A percentile compares a stretch with the other conserved stretches of the same genome.
Evolutionary conservation across 768 basidiomycete genomes (phyloP).

Genomic region (Boletus reticulatus): DNA sequence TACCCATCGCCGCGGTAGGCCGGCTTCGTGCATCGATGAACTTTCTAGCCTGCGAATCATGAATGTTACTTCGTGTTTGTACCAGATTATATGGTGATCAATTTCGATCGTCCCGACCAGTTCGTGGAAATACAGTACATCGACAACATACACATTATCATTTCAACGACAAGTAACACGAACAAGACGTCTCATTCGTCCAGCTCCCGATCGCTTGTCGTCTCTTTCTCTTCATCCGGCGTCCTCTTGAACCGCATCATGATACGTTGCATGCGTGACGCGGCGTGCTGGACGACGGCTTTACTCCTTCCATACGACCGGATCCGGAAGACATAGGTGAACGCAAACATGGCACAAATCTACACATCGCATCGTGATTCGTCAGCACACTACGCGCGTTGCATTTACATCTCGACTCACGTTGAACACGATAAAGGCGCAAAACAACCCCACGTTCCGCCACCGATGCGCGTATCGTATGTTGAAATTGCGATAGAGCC

Average conservation of each 20-base stretch:
- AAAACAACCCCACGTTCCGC: slow-evolving; percentile 48
- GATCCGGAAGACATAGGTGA: slow-evolving; percentile 61
- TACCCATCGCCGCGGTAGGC: no score
- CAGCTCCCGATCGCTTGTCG: not conserved
- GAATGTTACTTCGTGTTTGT: no score
- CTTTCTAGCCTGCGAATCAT: no score
- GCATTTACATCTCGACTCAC: slow-evolving; percentile 27
- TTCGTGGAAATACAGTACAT: no score
- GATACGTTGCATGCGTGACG: not conserved
- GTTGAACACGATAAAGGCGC: slow-evolving; percentile 42
- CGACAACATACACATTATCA: no score
- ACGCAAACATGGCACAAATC: slow-evolving; percentile 44
- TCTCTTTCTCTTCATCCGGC: not conserved
- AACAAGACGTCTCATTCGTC: no score
- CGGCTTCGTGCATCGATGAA: no score
- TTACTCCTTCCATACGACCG: slow-evolving; percentile 23
- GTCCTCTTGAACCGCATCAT: not conserved
- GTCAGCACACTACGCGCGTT: not conserved
- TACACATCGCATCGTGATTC: slow-evolving; percentile 22
- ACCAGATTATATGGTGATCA: no score
- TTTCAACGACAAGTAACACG: no score
- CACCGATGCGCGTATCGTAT: slow-evolving; percentile 54
- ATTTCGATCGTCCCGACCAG: no score
- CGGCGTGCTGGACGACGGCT: not conserved
- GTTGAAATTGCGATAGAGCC: slow-evolving; percentile 45